Conservation (phyloP, 768 basidiomycete genomes). For the Collybia sp. region DNA sequence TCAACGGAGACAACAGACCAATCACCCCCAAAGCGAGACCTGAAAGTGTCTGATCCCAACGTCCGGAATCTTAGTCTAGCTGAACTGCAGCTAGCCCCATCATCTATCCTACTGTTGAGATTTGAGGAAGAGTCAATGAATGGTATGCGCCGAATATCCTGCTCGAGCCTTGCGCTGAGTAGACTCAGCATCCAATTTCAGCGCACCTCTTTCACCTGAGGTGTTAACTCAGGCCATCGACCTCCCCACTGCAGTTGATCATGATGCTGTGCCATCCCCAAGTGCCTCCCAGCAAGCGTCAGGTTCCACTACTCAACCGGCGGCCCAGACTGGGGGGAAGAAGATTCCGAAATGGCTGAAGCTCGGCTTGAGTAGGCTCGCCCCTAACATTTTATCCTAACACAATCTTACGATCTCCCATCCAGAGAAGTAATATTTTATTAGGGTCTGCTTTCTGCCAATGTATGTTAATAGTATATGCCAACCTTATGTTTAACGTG, state of each 20-base stretch:
- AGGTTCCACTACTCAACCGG: slow-evolving; percentile 1
- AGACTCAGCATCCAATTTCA: slow-evolving; percentile 40
- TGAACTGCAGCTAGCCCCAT: slow-evolving; percentile 74
- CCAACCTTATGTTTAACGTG: too few species aligned
- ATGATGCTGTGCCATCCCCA: slow-evolving; percentile 11
- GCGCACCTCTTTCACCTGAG: slow-evolving; percentile 60
- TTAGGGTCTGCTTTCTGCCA: too few species aligned
- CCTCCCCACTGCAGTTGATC: slow-evolving; percentile 52
- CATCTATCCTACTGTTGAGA: slow-evolving; percentile 69
- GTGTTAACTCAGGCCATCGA: slow-evolving; percentile 60
- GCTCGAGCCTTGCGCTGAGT: neutral
- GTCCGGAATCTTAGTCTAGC: slow-evolving; percentile 64
- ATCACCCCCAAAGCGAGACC: slow-evolving; percentile 75
- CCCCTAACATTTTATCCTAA: neutral
- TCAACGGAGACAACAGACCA: slow-evolving; percentile 51
- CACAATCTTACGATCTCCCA: neutral
- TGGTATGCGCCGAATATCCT: slow-evolving; percentile 33
- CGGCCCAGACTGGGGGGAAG: slow-evolving; percentile 26
- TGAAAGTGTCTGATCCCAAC: slow-evolving; percentile 74
- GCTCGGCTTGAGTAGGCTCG: slow-evolving; percentile 49
- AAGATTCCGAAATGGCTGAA: slow-evolving; percentile 84
- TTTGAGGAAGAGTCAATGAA: slow-evolving; percentile 74
- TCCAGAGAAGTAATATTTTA: neutral
- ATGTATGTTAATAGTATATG: too few species aligned
- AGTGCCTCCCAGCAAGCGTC: slow-evolving; percentile 3